Base-by-base conservation (phyloP, 257 asterid species). In the Schizonepeta tenuifolia region DNA sequence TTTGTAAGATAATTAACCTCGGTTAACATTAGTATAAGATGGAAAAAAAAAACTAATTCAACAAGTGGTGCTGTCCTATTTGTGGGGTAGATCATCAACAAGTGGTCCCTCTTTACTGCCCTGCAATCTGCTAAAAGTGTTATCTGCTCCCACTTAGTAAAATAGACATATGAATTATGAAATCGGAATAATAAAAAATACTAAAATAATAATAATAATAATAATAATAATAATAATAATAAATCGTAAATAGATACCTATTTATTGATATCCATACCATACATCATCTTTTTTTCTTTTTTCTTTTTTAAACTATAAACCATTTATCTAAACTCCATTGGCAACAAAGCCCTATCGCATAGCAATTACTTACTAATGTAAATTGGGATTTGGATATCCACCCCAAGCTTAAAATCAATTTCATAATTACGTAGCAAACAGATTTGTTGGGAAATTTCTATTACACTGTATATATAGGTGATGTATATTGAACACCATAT, bases 91-190 rank as follows among this genome's bases (percentile, higher is more conserved):
- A 67, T 22, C 13, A 65, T 66, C 49, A 80, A 69, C 5, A n/a
- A 11, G 83, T 83, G 88, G 89, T 78, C 91, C 89, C 71, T 8
- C 17, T 33, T 47, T 36, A 43, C 68, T 57, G 76, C 43, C 24
- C 83, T 73, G 79, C 73, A 63, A 64, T 65, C 81, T 70, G 88
- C 82, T 56, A 74, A 33, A 49, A 44, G 69, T 28, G 80, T 47
- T 73, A 64, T 46, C 75, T 21, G 56, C 74, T 69, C 71, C 47
- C 36, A 61, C 28, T 64, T 20, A 22, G 24, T 54, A 33, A 36
- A 36, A 36, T 36, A n/a, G n/a, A n/a, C n/a, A n/a, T n/a, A n/a
- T n/a, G n/a, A n/a, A n/a, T n/a, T n/a, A 36, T 6, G 9, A 21
- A 36, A 9, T 11, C 2, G 26, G 26, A 26, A 22, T 46, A 47